Conservation (phyloP, 2,329 filamentous ascomycete species). For the Alternaria gaisen region DNA sequence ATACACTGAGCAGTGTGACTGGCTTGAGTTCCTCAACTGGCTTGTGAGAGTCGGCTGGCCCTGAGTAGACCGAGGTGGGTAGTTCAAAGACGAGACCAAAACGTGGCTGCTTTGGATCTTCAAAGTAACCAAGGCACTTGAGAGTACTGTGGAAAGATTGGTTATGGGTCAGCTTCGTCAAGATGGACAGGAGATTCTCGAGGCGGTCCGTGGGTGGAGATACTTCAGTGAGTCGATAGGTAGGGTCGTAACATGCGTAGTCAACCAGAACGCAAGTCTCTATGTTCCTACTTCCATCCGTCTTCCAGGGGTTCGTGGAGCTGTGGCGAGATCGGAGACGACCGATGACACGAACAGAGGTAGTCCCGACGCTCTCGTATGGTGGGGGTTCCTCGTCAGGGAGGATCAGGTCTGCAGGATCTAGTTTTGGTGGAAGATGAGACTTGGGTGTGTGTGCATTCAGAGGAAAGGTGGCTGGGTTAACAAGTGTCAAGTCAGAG, state of each 20-base stretch:
- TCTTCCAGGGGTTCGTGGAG: slow-evolving; percentile 51
- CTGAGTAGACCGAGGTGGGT: slow-evolving; percentile 61
- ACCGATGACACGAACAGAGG: slow-evolving; percentile 58
- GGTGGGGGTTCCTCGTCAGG: slow-evolving; percentile 59
- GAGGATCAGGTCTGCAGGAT: slow-evolving; percentile 53
- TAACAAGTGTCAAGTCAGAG: slow-evolving; percentile 56
- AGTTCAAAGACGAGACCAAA: slow-evolving; percentile 80
- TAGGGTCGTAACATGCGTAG: slow-evolving; percentile 65
- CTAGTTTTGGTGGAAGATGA: slow-evolving; percentile 55
- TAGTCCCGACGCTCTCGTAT: slow-evolving; percentile 58
- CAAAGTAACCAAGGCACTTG: slow-evolving; percentile 74
- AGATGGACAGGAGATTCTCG: slow-evolving; percentile 50
- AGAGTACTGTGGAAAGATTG: slow-evolving; percentile 55
- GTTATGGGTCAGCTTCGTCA: slow-evolving; percentile 42
- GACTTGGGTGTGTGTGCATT: slow-evolving; percentile 31
- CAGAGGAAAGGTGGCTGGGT: slow-evolving; percentile 48
- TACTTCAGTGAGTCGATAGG: slow-evolving; percentile 59
- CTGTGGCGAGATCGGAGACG: slow-evolving; percentile 49
- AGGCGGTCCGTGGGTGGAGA: slow-evolving; percentile 57
- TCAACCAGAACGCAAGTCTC: slow-evolving; percentile 72
- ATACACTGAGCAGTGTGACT: slow-evolving; percentile 57
- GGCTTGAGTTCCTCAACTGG: slow-evolving; percentile 49
- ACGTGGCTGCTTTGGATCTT: slow-evolving; percentile 73
- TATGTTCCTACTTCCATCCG: slow-evolving; percentile 43
- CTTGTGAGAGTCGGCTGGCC: slow-evolving; percentile 63